Evolutionary conservation across 768 basidiomycete species (phyloP).

Genomic region (Leccinum arenicola): DNA sequence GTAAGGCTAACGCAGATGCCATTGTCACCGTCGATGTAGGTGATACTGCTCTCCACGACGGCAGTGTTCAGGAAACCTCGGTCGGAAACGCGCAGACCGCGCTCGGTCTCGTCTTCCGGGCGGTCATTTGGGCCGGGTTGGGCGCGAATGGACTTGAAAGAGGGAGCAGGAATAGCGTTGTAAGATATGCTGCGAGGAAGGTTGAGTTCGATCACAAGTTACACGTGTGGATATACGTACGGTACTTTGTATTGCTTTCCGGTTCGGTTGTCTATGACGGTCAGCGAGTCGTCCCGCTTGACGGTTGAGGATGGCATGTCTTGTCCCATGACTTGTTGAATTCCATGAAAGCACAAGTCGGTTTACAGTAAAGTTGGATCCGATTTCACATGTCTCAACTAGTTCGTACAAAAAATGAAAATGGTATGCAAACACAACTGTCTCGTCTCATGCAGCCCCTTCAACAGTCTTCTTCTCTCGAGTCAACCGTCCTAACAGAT

Average conservation of each 20-base stretch:
- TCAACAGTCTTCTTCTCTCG: constrained; percentile 28
- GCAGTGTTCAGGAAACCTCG: constrained; percentile 83
- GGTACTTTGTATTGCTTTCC: constrained; percentile 73
- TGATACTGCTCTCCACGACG: constrained; percentile 76
- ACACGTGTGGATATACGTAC: constrained; percentile 45
- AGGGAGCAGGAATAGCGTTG: constrained; percentile 76
- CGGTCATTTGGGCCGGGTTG: constrained; percentile 55
- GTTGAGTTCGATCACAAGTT: neutral
- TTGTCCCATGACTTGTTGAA: constrained; percentile 25
- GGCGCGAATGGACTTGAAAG: constrained; percentile 76
- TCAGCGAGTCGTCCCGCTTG: constrained; percentile 40
- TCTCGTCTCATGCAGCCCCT: constrained; percentile 2
- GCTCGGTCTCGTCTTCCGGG: constrained; percentile 80
- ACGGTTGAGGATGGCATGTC: constrained; percentile 17
- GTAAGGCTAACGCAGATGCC: constrained; percentile 83
- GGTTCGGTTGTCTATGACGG: constrained; percentile 81
- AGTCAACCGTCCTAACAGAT: constrained; percentile 30
- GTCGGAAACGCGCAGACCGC: constrained; percentile 76
- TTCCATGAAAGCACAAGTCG: neutral
- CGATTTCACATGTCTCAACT: neutral
- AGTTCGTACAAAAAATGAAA: neutral
- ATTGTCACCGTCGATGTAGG: constrained; percentile 88
- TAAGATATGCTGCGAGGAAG: constrained; percentile 58
- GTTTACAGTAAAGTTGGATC: neutral
- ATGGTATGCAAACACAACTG: neutral